Conservation (phyloP, 164 flowering plant species). For the Liriodendron chinense region DNA sequence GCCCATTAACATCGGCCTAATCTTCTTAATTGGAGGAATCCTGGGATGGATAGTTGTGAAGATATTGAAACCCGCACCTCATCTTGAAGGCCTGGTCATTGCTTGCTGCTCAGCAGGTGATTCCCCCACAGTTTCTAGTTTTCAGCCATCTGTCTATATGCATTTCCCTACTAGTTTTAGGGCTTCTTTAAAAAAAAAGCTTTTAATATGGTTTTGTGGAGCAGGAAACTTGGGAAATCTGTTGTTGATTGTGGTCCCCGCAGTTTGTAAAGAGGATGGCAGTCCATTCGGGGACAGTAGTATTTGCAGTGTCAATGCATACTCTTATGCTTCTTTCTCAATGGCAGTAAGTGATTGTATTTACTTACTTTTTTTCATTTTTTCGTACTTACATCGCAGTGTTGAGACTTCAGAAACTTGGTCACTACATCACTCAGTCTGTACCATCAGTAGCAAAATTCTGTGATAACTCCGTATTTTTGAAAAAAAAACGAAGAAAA, state of each 20-base stretch:
- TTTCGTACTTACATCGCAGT: background rate
- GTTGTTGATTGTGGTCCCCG: conserved; percentile 75
- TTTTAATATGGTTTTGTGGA: background rate
- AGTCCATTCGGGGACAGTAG: conserved; percentile 62
- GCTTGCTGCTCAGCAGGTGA: conserved; percentile 82
- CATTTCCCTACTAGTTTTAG: background rate
- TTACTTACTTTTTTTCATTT: background rate
- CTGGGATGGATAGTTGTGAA: conserved; percentile 87
- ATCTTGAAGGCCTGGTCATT: conserved; percentile 71
- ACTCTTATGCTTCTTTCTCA: conserved; percentile 89
- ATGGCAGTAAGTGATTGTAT: conserved; percentile 66
- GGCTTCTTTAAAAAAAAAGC: background rate
- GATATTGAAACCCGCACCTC: conserved; percentile 58
- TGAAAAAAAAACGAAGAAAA: no score
- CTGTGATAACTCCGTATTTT: no score
- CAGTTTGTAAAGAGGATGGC: conserved; percentile 68
- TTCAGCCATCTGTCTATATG: background rate
- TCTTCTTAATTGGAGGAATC: conserved; percentile 66
- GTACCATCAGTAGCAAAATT: no score
- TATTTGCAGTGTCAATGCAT: conserved; percentile 50
- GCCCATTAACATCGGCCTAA: conserved; percentile 81
- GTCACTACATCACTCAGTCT: no score
- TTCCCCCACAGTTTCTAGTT: background rate
- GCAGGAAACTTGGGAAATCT: conserved; percentile 89
- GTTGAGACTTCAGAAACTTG: no score